Evolutionary conservation across 1,284 basidiomycete genomes (phyloP).

Genomic region (Clitocybe nebularis): DNA sequence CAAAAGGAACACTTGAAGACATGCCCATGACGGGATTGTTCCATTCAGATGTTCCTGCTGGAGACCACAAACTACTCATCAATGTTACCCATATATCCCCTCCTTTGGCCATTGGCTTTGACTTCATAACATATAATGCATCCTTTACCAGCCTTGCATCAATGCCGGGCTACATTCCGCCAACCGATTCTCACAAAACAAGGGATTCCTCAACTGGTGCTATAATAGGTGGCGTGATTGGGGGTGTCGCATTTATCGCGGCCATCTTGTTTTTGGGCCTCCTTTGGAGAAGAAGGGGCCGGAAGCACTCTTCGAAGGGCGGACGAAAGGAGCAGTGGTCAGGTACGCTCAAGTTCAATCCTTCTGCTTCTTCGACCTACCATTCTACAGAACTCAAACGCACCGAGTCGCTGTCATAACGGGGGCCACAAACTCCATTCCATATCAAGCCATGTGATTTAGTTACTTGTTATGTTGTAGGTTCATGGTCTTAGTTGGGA

Average conservation of each 20-base stretch:
- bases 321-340: constrained; percentile 2
- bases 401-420: no score
- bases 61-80: constrained; percentile 30
- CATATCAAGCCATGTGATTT: no score
- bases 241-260: constrained; percentile 7
- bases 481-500: no score
- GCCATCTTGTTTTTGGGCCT: constrained; percentile 4
- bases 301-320: no score
- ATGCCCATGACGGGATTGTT: constrained; percentile 33
- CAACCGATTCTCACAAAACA: constrained; percentile 6
- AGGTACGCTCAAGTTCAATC: no score
- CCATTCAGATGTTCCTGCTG: constrained; percentile 26
- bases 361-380: no score
- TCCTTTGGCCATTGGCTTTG: constrained; percentile 30
- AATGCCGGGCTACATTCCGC: constrained; percentile 12
- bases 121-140: constrained; percentile 35
- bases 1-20: constrained; percentile 23
- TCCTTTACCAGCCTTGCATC: constrained; percentile 23
- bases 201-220: constrained; percentile 5
- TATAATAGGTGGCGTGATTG: constrained; percentile 13
- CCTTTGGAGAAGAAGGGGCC: constrained; percentile 5
- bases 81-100: constrained; percentile 31
- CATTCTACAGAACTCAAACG: no score
- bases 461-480: no score
- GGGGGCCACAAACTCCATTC: no score